Evolutionary conservation across 371 early-diverging fungal genomes (phyloP).

Genomic region (Rhizopus delemar): DNA sequence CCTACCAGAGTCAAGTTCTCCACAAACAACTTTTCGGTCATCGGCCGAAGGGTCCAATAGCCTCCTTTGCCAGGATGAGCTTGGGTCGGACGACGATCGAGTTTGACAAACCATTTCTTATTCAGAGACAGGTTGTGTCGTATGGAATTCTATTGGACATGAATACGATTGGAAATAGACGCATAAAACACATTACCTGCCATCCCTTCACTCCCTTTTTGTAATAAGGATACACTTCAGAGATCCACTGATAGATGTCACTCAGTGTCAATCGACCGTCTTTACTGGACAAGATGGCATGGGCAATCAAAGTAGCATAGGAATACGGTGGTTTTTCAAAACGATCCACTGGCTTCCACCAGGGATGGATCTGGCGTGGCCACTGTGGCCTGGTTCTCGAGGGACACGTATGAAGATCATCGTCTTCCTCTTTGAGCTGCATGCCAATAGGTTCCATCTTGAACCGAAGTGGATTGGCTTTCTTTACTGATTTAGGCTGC

Average conservation of each 20-base stretch:
- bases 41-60: conserved; percentile 85
- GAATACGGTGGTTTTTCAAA: conserved; percentile 80
- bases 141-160: conserved; percentile 82
- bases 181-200: background rate
- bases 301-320: conserved; percentile 92
- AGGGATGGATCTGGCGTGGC: too few species aligned
- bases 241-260: too few species aligned
- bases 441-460: too few species aligned
- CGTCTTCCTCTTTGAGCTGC: too few species aligned
- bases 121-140: conserved; percentile 98
- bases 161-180: background rate
- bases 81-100: conserved; percentile 81
- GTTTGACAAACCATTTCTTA: conserved; percentile 84
- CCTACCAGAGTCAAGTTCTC: conserved; percentile 49
- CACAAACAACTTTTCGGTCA: conserved; percentile 47
- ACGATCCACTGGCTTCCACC: too few species aligned
- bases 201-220: too few species aligned
- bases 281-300: conserved; percentile 72
- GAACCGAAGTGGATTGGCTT: too few species aligned
- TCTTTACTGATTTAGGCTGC: conserved; percentile 3
- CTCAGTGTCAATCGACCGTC: too few species aligned
- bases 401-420: too few species aligned
- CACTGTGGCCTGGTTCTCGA: too few species aligned
- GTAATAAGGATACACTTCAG: too few species aligned
- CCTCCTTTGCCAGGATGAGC: conserved; percentile 95